These are phyloP conservation scores for Millerago galiae DNA, from an alignment of 805 yeast species.

Conservation along the genomic window DNA sequence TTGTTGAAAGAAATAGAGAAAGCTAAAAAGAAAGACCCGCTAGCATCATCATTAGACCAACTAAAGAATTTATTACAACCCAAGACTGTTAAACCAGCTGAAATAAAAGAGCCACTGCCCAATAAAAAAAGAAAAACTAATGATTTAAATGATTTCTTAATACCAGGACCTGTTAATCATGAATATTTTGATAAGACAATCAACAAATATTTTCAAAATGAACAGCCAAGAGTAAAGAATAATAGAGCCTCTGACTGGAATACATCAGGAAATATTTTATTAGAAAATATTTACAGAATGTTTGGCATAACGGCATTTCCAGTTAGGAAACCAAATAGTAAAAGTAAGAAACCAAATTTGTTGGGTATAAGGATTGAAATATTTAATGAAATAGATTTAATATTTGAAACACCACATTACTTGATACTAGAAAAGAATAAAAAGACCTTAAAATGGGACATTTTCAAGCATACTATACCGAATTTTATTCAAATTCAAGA, in stretches of 20 bases:
- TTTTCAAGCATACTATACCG: constrained; percentile 34
- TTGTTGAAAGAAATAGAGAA: constrained; percentile 23
- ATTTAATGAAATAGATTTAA: constrained; percentile 22
- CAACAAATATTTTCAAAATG: constrained; percentile 13
- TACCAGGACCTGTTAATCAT: constrained; percentile 21
- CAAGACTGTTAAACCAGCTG: background rate
- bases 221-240: background rate
- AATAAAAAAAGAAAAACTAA: constrained; percentile 6
- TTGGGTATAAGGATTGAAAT: constrained; percentile 35
- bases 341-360: constrained; percentile 15
- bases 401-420: constrained; percentile 31
- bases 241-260: background rate
- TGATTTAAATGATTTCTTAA: constrained; percentile 12
- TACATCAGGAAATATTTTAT: constrained; percentile 16
- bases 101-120: background rate
- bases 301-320: constrained; percentile 36
- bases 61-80: constrained; percentile 12
- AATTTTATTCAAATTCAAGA: constrained; percentile 14
- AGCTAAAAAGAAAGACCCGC: constrained; percentile 14
- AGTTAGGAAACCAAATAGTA: constrained; percentile 29
- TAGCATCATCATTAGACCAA: constrained; percentile 25
- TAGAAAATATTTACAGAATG: constrained; percentile 31
- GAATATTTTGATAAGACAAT: constrained; percentile 24
- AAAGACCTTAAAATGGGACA: constrained; percentile 25
- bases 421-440: constrained; percentile 25